Percentiles rank a stretch among this genome's conserved stretches.
Evolutionary conservation across 2,329 filamentous ascomycete genomes (phyloP).

Genomic region (Colletotrichum liriopes): DNA sequence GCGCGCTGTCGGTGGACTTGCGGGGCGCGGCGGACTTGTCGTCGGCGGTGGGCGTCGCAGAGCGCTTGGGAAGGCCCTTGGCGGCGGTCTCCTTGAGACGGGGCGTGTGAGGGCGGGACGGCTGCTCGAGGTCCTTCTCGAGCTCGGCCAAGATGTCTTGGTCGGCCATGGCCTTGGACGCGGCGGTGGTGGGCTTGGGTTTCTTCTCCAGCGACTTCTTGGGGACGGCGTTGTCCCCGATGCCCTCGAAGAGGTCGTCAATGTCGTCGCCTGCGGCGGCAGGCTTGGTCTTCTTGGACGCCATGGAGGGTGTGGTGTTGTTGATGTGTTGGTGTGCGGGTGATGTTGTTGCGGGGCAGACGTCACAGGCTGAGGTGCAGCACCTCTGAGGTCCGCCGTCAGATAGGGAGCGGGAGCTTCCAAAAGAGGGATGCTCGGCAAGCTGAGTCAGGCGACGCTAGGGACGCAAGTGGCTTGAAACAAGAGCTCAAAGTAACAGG

Average conservation of each 20-base stretch:
- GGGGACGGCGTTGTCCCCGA: conserved; percentile 67
- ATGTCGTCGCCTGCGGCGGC: conserved; percentile 73
- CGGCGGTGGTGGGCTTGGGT: conserved; percentile 64
- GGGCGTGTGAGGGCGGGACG: conserved; percentile 87
- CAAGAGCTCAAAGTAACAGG: conserved; percentile 10
- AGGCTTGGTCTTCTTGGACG: conserved; percentile 73
- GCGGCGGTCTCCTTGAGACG: conserved; percentile 72
- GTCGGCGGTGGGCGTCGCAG: conserved; percentile 72
- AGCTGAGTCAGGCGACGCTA: conserved; percentile 37
- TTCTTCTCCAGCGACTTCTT: conserved; percentile 64
- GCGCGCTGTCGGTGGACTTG: conserved; percentile 84
- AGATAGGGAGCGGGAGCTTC: conserved; percentile 2
- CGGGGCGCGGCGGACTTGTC: conserved; percentile 71
- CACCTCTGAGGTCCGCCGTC: neutral
- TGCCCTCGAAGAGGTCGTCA: conserved; percentile 76
- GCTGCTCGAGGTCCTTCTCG: conserved; percentile 74
- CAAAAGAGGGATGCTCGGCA: conserved; percentile 22
- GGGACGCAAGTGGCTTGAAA: conserved; percentile 18
- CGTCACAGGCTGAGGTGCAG: conserved; percentile 33
- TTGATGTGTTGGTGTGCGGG: conserved; percentile 22
- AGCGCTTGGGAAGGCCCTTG: conserved; percentile 63
- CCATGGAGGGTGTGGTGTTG: conserved; percentile 60
- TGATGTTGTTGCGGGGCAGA: conserved; percentile 34
- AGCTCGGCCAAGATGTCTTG: conserved; percentile 91
- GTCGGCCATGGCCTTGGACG: conserved; percentile 66